Conservation (phyloP, 2,329 filamentous ascomycete genomes). For the Botryosphaeria agaves region DNA sequence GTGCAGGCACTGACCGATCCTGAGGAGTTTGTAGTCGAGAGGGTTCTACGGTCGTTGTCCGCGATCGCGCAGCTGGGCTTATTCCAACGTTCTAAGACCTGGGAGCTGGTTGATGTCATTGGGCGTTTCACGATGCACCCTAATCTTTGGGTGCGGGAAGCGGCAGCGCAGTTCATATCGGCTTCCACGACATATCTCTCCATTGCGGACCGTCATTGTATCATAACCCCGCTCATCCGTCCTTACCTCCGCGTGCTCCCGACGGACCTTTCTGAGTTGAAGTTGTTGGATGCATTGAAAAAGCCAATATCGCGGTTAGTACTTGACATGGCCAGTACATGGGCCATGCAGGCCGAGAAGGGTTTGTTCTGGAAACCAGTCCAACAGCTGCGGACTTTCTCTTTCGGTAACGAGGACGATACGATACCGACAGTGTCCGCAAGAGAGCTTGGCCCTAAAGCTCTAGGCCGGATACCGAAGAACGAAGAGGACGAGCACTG, state of each 20-base stretch:
- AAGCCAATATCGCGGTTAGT: conserved; percentile 62
- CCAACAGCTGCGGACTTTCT: conserved; percentile 52
- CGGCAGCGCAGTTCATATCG: conserved; percentile 68
- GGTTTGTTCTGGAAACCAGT: conserved; percentile 78
- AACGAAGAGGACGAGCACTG: conserved; percentile 93
- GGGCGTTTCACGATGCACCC: conserved; percentile 83
- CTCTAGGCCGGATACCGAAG: conserved; percentile 46
- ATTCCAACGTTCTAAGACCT: conserved; percentile 66
- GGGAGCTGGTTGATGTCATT: conserved; percentile 74
- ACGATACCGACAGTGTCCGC: conserved; percentile 36
- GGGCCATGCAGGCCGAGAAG: conserved; percentile 67
- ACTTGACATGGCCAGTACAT: conserved; percentile 70
- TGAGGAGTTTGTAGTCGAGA: conserved; percentile 87
- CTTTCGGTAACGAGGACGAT: conserved; percentile 40
- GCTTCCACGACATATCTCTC: conserved; percentile 60
- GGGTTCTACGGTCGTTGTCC: conserved; percentile 72
- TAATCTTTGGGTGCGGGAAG: conserved; percentile 87
- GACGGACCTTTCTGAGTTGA: conserved; percentile 51
- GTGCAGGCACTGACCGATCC: conserved; percentile 83
- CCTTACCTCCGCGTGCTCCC: conserved; percentile 67
- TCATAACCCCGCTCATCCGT: conserved; percentile 61
- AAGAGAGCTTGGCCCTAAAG: conserved; percentile 37
- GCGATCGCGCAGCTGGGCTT: conserved; percentile 78
- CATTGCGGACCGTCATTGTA: conserved; percentile 65
- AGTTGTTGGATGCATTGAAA: conserved; percentile 67